Evolutionary conservation across 257 asterid genomes (phyloP).

Genomic region (Apocynum venetum): DNA sequence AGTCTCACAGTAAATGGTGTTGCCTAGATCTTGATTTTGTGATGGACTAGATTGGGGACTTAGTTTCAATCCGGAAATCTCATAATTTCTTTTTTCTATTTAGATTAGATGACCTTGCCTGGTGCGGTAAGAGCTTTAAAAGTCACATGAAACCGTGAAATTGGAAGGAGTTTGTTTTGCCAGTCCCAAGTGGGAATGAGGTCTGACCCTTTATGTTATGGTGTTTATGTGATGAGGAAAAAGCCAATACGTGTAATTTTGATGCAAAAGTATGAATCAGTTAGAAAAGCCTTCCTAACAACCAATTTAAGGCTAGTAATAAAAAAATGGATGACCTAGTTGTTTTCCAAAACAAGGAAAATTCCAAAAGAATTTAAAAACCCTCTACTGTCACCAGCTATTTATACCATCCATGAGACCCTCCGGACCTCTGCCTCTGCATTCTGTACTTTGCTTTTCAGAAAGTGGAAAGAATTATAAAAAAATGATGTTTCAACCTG

Average conservation of each 20-base stretch:
- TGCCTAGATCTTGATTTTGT: not conserved
- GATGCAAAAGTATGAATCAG: conserved; percentile 8
- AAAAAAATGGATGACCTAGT: conserved; percentile 29
- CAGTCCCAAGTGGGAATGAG: conserved; percentile 12
- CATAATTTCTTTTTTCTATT: not conserved
- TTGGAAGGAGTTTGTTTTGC: not conserved
- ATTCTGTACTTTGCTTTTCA: conserved; percentile 58
- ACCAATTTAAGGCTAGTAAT: conserved; percentile 25
- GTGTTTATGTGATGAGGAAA: not conserved
- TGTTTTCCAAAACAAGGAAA: conserved; percentile 56
- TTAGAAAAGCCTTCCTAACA: conserved; percentile 16
- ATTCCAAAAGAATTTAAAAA: conserved; percentile 43
- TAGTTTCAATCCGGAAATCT: not conserved
- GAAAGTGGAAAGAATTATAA: conserved; percentile 25
- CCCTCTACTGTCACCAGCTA: conserved; percentile 55
- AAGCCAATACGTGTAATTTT: conserved; percentile 5
- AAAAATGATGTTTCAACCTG: conserved; percentile 28
- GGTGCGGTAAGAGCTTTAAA: not conserved
- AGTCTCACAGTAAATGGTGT: not conserved
- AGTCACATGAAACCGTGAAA: not conserved
- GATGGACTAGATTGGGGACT: not conserved
- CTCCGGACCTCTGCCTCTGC: conserved; percentile 58
- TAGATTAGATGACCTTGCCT: not conserved
- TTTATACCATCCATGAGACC: conserved; percentile 71
- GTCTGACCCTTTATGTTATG: not conserved